phyloP scores from a whole-genome alignment of 345 rosid species.

The Raphanus sativus region DNA sequence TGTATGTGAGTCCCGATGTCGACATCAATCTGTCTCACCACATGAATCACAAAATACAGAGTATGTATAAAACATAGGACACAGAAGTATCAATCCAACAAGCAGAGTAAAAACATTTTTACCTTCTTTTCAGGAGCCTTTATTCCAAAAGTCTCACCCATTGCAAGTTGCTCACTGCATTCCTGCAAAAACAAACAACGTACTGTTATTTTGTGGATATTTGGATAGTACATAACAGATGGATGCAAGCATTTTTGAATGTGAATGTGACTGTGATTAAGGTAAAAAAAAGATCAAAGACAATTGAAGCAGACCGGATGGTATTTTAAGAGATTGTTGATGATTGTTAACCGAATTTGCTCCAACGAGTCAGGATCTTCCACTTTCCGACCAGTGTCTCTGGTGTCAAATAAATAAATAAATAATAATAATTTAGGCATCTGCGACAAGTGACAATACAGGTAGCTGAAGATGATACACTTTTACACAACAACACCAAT shows the following conservation, averaged over 20 bases:
- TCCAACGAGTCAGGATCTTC: constrained; percentile 91
- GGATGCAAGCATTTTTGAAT: background rate
- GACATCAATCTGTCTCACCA: constrained; percentile 70
- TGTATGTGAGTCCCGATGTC: constrained; percentile 76
- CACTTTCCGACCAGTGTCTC: constrained; percentile 91
- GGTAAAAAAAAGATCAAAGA: background rate
- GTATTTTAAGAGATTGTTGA: constrained; percentile 88
- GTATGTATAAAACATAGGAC: background rate
- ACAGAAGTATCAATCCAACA: background rate
- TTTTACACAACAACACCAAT: background rate
- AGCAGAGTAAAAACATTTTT: constrained; percentile 25
- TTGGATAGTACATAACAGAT: background rate
- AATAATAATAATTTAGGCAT: constrained; percentile 3
- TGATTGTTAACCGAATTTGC: constrained; percentile 85
- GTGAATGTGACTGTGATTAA: constrained; percentile 1
- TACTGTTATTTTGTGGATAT: too few relatives aligned
- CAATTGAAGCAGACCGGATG: constrained; percentile 72
- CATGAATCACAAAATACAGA: constrained; percentile 16
- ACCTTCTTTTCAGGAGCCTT: constrained; percentile 89
- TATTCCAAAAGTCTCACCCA: constrained; percentile 95
- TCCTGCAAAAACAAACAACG: constrained; percentile 48
- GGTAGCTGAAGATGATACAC: constrained; percentile 1
- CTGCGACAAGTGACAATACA: background rate
- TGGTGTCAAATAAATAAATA: constrained; percentile 35
- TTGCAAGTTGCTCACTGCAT: constrained; percentile 83